Evolutionary conservation across 768 basidiomycete species (phyloP).

Genomic region (Cubamyces sp.): DNA sequence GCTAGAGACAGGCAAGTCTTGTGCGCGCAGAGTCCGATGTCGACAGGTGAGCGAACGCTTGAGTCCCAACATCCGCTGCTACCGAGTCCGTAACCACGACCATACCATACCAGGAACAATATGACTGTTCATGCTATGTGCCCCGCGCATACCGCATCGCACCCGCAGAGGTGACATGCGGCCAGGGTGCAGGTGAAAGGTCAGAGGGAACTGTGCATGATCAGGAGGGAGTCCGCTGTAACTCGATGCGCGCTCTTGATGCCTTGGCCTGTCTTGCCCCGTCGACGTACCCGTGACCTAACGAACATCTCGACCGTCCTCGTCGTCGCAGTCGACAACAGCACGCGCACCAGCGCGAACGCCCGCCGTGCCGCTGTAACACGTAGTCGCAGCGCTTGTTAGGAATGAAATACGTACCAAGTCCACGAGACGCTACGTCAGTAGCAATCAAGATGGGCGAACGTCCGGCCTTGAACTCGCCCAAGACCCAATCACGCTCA

Average conservation of each 20-base stretch:
- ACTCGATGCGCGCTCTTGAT: conserved; percentile 37
- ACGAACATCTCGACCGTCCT: conserved; percentile 27
- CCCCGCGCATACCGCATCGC: conserved; percentile 41
- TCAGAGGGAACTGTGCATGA: conserved; percentile 43
- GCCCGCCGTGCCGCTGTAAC: conserved; percentile 38
- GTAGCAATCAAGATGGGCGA: conserved; percentile 98
- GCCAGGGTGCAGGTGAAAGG: conserved; percentile 44
- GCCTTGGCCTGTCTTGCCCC: conserved; percentile 41
- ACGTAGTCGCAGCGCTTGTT: conserved; percentile 50
- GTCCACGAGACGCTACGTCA: conserved; percentile 98
- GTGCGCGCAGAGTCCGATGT: conserved; percentile 47
- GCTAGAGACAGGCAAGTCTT: conserved; percentile 57
- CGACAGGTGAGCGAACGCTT: conserved; percentile 41
- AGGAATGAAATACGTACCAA: conserved; percentile 80
- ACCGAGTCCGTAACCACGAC: conserved; percentile 54
- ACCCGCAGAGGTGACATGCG: conserved; percentile 36
- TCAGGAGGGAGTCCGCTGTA: conserved; percentile 33
- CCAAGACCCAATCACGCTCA: conserved; percentile 98
- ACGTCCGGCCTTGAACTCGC: conserved; percentile 97
- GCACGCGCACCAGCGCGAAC: conserved; percentile 26
- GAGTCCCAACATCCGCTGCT: conserved; percentile 43
- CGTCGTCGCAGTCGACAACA: conserved; percentile 17
- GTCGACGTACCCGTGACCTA: conserved; percentile 42
- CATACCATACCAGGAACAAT: conserved; percentile 53
- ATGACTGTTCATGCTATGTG: conserved; percentile 45